Evolutionary conservation across 495 filamentous ascomycete genomes (phyloP), one percentile per base, ranked within the genome.

Genomic region (Penicillium pancosmium): DNA sequence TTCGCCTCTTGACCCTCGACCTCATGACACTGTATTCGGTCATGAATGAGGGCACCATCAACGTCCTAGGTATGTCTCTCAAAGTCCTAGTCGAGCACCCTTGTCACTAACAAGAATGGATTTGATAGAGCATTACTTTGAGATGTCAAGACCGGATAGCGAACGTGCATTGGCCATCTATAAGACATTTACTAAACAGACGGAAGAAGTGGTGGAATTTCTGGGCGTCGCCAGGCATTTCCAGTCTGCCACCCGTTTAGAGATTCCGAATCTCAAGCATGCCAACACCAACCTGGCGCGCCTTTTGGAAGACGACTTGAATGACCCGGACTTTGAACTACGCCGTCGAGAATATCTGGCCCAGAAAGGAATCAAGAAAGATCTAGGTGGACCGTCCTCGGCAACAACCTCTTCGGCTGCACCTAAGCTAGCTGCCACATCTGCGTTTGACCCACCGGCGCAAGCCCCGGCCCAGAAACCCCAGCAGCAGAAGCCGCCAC

Each of bases 231-330:
- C 94, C 49, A 82, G 93, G 62, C 87, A 92, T 68, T 94, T 92
- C 68, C 91, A 98, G 74, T 86, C 90, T 64, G 89, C 91, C 62
- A 99, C 94, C 4, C 80, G 94, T 52, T 80, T 99, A 18, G 91
- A 97, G 69, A 94, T 99, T 18, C 94, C 94, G 13, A 98, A 97
- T 74, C 82, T 99, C 56, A 98, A 97, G 77, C 94, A 99, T 73
- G 94, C 94, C 10, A 95, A 95, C 5, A 91, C 92, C 2, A 95
- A 92, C 70, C 74, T 99, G 48, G 88, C 90, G 2, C 86, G 87
- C 7, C 91, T 95, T 48, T 80, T 99, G 12, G 93, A 97, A 66
- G 95, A 98, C 67, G 97, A 99, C 71, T 74, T 98, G 34, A 89
- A 96, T 65, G 95, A 98, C 65, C 88, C 91, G 16, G 95, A 98